Base-by-base conservation (phyloP, 1,284 basidiomycete genomes). In the Lentinula novae-zelandiae region DNA sequence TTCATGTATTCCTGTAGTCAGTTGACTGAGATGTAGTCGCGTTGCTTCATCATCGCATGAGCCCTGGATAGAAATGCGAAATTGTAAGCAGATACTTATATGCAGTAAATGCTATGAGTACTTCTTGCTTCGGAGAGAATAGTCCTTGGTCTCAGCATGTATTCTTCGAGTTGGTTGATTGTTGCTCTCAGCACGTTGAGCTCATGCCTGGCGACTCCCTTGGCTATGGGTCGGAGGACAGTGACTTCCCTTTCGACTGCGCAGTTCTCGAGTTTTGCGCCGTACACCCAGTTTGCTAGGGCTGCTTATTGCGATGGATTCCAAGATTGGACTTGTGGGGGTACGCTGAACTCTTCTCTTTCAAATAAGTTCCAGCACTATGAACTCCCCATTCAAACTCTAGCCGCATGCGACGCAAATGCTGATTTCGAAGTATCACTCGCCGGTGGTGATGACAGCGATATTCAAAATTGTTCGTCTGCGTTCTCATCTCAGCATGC, bases 391-490 rank as follows among this genome's bases (percentile, higher is more conserved):
- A 9, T 48, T n/a, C 10, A 1, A 9, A 40, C n/a, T 50, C 62
- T 51, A 75, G 76, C 69, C 64, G 78, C 78, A 8, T 82, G 80
- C 68, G 65, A 69, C 20, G 76, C 76, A 1, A 68, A 78, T 34
- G 68, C 78, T 0, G 79, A 74, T 6, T 82, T 82, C 69, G 69
- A 78, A 62, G 69, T 74, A 1, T 76, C 78, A 2, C 64, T 79
- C 49, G 73, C 75, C 5, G 80, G 80, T 33, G 82, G 81, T 5
- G 77, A 82, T 65, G 81, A 80, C 5, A 74, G 77, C 58, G 67
- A 53, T 13, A 67, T 80, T 10, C 82, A 81, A 64, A 72, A 72
- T 17, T 81, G 79, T 81, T 60, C 36, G 76, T 72, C n/a, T 27
- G 12, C 13, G 17, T 15, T 34, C 1, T 44, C 12, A 33, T 33